Base-by-base conservation (phyloP, 768 basidiomycete genomes). In the Clavulina sp. region DNA sequence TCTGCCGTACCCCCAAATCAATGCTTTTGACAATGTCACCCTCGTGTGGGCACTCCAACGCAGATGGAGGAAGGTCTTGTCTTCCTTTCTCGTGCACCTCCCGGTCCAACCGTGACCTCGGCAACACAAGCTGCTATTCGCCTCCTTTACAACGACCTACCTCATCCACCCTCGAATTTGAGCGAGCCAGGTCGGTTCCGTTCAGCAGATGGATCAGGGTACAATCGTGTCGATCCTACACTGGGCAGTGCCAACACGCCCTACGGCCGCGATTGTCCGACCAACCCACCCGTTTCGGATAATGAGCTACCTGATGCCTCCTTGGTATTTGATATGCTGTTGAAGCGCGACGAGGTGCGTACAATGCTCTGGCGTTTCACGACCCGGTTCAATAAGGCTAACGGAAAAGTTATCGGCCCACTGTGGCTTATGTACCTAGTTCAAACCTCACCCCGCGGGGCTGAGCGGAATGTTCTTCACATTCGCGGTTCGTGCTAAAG, bases 111-210 rank as follows among this genome's bases (percentile, higher is more conserved):
- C 13, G n/a, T n/a, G n/a, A 38, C 36, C 21, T 21, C 36, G 13
- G 21, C 21, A 13, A 21, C 13, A 38, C 36, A 38, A 13, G 36
- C 13, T 38, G 36, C 36, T 38, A 38, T 38, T 21, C 36, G 36
- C 13, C 13, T 21, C 1, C 36, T 85, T 38, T 85, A 79, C 69
- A 77, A 80, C 54, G 88, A 91, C 62, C 73, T 93, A 18, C 64
- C 76, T 0, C 88, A 88, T 62, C 87, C 87, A 2, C 73, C 84
- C 4, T 68, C 77, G 4, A 84, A 84, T 1, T 63, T 86, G 33
- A 77, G 82, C 19, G 67, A 71, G 26, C 56, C 68, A 31, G 80
- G 80, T 53, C 70, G 71, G 3, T 78, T 67, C 58, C 73, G 82
- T 41, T 65, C 70, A 9, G 72, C 74, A 0, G 75, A 83, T 60